Evolutionary conservation across 1,284 basidiomycete species (phyloP), one percentile per base, ranked within the genome.

Genomic region (Boletus sp.): DNA sequence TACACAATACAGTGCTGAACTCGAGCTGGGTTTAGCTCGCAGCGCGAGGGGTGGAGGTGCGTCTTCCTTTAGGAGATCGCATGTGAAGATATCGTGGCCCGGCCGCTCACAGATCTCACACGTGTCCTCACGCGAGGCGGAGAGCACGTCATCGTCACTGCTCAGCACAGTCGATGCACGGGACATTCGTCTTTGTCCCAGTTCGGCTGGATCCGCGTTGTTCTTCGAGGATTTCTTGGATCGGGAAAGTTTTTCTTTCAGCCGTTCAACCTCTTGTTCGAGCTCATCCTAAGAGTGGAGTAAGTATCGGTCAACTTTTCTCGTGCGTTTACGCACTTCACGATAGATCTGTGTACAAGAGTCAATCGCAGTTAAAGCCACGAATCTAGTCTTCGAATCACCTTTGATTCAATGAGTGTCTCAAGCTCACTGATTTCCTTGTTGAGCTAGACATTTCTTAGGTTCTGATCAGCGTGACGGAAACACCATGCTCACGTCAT

Each of bases 361-460:
- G 33, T 69, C 16, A 64, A 53, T 39, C 34, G 25, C 6, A 19
- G 5, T 22, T 29, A 26, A 19, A 16, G 36, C 10, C 25, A 30
- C 29, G n/a, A 25, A 38, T 12, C 25, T 22, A 8, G 8, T 46
- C 43, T 23, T 27, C 8, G 8, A 46, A 71, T 44, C 52, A 84
- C 81, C 81, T 96, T 95, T 48, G 89, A 81, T 67, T 96, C 93
- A 30, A 95, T 83, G 37, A 96, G 73, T 48, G 83, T 79, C 67
- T 96, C 93, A 19, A 96, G 76, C 64, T 95, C 91, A 44, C 84
- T 81, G 43, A 95, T 89, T 69, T 95, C 91, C 61, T 92, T 91
- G 68, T 92, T 89, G 52, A 92, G 77, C 88, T 93, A 58, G 19
- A 53, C 12, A 26, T 50, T 41, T 30, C 29, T 37, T 40, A 49